Conservation (phyloP, 306 rosid species). For the Hippophae rhamnoides region DNA sequence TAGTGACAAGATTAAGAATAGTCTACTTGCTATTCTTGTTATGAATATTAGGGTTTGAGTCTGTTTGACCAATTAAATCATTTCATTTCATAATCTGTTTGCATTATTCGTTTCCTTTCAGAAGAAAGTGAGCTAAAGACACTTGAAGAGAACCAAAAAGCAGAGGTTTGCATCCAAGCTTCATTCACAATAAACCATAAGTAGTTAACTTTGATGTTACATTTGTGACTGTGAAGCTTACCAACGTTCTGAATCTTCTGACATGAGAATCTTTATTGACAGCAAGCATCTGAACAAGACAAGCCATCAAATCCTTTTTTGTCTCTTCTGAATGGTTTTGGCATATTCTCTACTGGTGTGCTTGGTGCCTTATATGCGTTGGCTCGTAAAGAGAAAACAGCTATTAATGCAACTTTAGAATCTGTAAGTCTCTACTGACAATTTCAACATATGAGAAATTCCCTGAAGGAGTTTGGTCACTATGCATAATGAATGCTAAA, state of each 20-base stretch:
- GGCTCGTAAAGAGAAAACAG: constrained; percentile 47
- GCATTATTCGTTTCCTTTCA: constrained; percentile 8
- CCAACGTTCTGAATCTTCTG: constrained; percentile 22
- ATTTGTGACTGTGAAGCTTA: constrained; percentile 10
- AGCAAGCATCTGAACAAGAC: constrained; percentile 30
- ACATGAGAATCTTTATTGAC: constrained; percentile 29
- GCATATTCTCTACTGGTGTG: constrained; percentile 55
- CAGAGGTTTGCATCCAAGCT: constrained; percentile 48
- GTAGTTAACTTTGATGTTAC: constrained; percentile 13
- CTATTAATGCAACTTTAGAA: constrained; percentile 43
- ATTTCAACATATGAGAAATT: constrained; percentile 1
- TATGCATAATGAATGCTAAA: background rate
- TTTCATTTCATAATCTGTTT: background rate
- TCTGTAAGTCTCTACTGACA: constrained; percentile 44
- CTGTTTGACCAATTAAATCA: background rate
- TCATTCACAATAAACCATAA: constrained; percentile 18
- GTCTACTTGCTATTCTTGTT: background rate
- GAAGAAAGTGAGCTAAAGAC: constrained; percentile 8
- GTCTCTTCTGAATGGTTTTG: constrained; percentile 53
- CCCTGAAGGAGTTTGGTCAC: background rate
- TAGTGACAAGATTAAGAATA: background rate
- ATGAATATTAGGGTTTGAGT: background rate
- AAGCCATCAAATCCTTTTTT: constrained; percentile 31
- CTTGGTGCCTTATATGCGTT: constrained; percentile 63
- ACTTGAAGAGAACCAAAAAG: constrained; percentile 4